Percentiles rank a stretch among this genome's conserved stretches.
Evolutionary conservation across 129 eudicot species (phyloP).

Genomic region (Flaveria ramosissima): DNA sequence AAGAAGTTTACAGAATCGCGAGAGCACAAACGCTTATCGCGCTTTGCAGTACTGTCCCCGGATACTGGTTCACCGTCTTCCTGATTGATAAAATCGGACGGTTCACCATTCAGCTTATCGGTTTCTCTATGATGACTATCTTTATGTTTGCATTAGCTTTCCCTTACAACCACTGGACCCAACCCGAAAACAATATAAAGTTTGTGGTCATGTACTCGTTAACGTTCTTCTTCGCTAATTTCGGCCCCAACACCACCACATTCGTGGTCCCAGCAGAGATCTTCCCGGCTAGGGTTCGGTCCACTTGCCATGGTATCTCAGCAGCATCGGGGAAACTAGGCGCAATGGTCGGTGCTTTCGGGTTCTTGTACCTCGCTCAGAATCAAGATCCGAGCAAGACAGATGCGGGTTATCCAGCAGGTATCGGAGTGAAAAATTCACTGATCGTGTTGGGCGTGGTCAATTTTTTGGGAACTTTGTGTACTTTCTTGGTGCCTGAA

Average conservation of each 20-base stretch:
- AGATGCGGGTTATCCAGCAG: conserved; percentile 47
- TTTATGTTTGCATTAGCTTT: conserved; percentile 48
- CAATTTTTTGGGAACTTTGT: conserved; percentile 42
- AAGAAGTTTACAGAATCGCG: conserved; percentile 46
- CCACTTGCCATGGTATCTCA: conserved; percentile 51
- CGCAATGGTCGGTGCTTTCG: conserved; percentile 51
- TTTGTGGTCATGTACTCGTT: conserved; percentile 49
- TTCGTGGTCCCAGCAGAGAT: conserved; percentile 54
- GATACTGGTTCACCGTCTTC: conserved; percentile 51
- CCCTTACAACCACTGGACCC: conserved; percentile 49
- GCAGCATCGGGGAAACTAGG: conserved; percentile 52
- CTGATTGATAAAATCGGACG: conserved; percentile 45
- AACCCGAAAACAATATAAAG: conserved; percentile 38
- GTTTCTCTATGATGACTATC: conserved; percentile 47
- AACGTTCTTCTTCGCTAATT: conserved; percentile 47
- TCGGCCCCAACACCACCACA: conserved; percentile 51
- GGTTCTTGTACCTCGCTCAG: conserved; percentile 49
- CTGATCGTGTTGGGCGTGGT: conserved; percentile 41
- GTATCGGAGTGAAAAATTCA: conserved; percentile 44
- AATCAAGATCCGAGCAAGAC: conserved; percentile 39
- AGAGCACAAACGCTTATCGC: conserved; percentile 49
- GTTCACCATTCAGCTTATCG: conserved; percentile 42
- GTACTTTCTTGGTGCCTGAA: conserved; percentile 57
- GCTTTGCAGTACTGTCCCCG: conserved; percentile 54
- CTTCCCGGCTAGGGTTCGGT: conserved; percentile 45